Base-by-base conservation (phyloP, 2,329 filamentous ascomycete genomes). In the Dichotomopilus funicola region DNA sequence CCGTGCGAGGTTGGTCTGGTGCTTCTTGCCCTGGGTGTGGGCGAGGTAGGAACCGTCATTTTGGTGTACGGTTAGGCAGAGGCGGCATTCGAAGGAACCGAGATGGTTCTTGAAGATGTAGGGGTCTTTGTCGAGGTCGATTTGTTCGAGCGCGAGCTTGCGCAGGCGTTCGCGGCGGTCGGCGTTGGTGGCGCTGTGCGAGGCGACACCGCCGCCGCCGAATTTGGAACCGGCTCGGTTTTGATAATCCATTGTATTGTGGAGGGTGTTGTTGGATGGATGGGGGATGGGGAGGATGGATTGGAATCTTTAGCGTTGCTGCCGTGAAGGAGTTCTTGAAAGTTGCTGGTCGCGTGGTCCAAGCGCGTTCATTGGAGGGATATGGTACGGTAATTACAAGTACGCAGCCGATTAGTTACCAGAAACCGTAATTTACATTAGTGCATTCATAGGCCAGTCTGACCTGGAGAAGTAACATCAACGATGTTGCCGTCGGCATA, bases 41-140 rank as follows among this genome's bases (percentile, higher is more conserved):
- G 94, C 94, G 63, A 99, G 90, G 74, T 99, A 99, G 48, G 91
- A 96, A 61, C 94, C 94, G 76, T 99, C 94, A 72, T 99, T 99
- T 69, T 99, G 94, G 79, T 99, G 94, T 4, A 97, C 92, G 0
- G 94, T 99, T 33, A 99, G 78, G 69, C 94, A 99, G 42, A 99
- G 87, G 35, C 94, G 89, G 72, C 94, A 99, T 74, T 99, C 94
- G 74, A 96, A 99, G 68, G 88, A 94, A 68, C 94, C 94, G 66
- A 97, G 89, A 73, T 99, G 92, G 78, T 99, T 99, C 73, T 95
- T 95, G 86, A 99, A 99, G 79, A 97, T 96, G 82, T 97, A 99
- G 0, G 94, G 94, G 75, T 99, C 94, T 76, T 96, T 97, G 75
- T 97, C 94, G 61, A 97, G 88, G 77, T 97, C 92, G 79, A 99